Base-by-base conservation (phyloP, 2,329 filamentous ascomycete genomes). In the Pezicula radicicola region DNA sequence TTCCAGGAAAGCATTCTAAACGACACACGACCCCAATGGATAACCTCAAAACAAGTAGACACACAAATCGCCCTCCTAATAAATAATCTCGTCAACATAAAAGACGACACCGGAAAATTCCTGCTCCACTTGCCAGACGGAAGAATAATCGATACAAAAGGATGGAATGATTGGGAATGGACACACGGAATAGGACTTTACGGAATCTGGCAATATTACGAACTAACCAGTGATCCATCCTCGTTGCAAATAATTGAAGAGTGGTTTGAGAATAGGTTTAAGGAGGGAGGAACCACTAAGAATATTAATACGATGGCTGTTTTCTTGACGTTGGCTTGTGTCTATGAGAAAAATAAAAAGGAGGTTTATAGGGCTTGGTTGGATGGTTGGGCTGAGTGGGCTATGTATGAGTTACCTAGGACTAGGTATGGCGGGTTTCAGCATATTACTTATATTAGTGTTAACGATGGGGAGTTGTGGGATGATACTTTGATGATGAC, bases 401-500 rank as follows among this genome's bases (percentile, higher is more conserved):
- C 87, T 2, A 89, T 88, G 79, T 3, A 89, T 89, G 79, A 89
- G 46, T 77, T 92, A 25, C 82, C 83, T 10, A 78, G 87, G 39
- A 92, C 89, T 1, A 81, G 79, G 45, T 85, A 83, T 63, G 88
- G 84, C 43, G 76, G 68, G 6, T 67, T 69, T 64, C 61, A 65
- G 47, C 63, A 65, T 39, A 56, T 64, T 46, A 64, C 62, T 6
- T 42, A 42, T 42, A 19, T 8, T 16, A 19, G 18, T 18, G 18
- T 42, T 12, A 89, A 91, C 68, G 75, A 83, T 56, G 78, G 89
- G 66, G 85, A 91, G 72, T 75, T 91, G 21, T 92, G 88, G 88
- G 88, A 91, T 60, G 88, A 92, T 66, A 91, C 88, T 6, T 75
- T 91, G 44, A 91, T 91, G 87, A 91, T 92, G 88, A 91, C 87